Base-by-base conservation (phyloP, 352 stramenopile genomes). In the Phytophthora pseudosyringae region DNA sequence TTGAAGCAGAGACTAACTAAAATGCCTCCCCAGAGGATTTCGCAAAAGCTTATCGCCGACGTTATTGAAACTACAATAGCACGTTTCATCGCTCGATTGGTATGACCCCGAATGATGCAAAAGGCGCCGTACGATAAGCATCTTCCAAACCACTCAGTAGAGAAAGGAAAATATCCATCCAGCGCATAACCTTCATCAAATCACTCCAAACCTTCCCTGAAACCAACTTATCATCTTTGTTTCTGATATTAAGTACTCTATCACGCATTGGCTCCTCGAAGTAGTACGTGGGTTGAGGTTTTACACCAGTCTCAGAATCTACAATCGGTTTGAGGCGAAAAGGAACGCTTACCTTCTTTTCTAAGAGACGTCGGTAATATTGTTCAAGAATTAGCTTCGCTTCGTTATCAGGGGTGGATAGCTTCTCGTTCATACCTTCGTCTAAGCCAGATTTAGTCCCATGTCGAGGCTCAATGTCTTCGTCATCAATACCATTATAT, bases 111-210 rank as follows among this genome's bases (percentile, higher is more conserved):
- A n/a, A n/a, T n/a, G n/a, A n/a, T n/a, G n/a, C n/a, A n/a, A n/a
- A n/a, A n/a, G n/a, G n/a, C 44, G 44, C 44, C 9, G 44, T 50
- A 4, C 13, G 25, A 15, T 50, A 35, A 16, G 44, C 44, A 38
- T 38, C 25, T 50, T 50, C 44, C 12, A 50, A 50, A 6, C n/a
- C 26, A 38, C 11, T 38, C 15, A 50, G 28, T 3, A 54, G 31
- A n/a, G 18, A 31, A 41, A 40, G n/a, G 25, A 54, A 54, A 4
- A 31, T 54, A 26, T 54, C 47, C 47, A 54, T 54, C 47, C 47
- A 54, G n/a, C 18, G 29, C 4, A 47, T 15, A 10, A 15, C 11
- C 33, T 39, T 39, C 33, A 39, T 39, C 3, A 15, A 39, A 39
- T 39, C 15, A n/a, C 9, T 15, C 40, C 40, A 33, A 12, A 15